Conservation (phyloP, 2,329 filamentous ascomycete species). For the Herpotrichia juniperi region DNA sequence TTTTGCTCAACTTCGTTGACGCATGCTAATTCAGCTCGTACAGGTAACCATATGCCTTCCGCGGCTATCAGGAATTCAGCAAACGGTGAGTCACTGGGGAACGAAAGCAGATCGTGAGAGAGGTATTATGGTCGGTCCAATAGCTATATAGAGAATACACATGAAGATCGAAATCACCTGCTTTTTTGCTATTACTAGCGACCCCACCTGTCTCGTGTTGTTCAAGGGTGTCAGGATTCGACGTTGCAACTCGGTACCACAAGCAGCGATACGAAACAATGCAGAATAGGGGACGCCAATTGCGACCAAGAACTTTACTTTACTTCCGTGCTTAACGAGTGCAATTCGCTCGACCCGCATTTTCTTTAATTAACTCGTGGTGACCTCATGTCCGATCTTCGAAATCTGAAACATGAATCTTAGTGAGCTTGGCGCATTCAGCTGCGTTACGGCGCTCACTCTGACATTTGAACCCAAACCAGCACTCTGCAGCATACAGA, state of each 20-base stretch:
- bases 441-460: neutral
- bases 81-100: neutral
- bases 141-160: neutral
- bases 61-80: neutral
- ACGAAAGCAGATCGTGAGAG: neutral
- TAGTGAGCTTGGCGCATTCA: constrained; percentile 7
- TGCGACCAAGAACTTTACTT: neutral
- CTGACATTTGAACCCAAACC: constrained; percentile 14
- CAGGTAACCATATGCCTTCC: neutral
- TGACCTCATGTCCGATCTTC: constrained; percentile 1
- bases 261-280: constrained; percentile 7
- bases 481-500: constrained; percentile 5
- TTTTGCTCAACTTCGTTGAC: neutral
- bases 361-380: neutral
- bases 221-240: constrained; percentile 4
- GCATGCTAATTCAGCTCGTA: neutral
- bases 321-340: neutral
- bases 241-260: constrained; percentile 9
- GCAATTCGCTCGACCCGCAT: neutral
- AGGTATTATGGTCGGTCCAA: neutral
- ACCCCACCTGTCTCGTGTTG: neutral
- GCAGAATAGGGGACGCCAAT: constrained; percentile 2
- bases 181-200: neutral
- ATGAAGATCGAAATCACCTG: neutral
- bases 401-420: constrained; percentile 10